Evolutionary conservation across 768 basidiomycete species (phyloP), one percentile per base, ranked within the genome.

Genomic region (Boletus sp.): DNA sequence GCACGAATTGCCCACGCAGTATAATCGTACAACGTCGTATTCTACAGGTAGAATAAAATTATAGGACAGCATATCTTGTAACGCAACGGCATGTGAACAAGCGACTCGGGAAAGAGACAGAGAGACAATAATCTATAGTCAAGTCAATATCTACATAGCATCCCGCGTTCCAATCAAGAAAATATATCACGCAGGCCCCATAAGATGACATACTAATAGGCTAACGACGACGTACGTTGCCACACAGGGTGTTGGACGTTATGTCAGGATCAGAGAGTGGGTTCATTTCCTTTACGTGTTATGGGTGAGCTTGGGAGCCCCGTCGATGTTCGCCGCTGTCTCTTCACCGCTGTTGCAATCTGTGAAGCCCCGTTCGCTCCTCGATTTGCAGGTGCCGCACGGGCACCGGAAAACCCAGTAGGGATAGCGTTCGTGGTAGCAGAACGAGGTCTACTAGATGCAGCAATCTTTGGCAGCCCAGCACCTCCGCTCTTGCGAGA

Each of bases 251-350:
- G 50, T 45, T 7, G 18, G 14, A 47, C 40, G 39, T 54, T 20
- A 35, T 39, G 49, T 57, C 53, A 67, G 28, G 32, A 53, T 58
- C 33, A 67, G 28, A 65, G 45, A 29, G 47, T 28, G 9, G 58
- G 9, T 20, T 70, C 72, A 28, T 61, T 62, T 37, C 62, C 70
- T 63, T 66, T 70, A 54, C 72, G 71, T 51, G 71, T 63, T 5
- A 74, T 56, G 11, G 73, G 67, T 28, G 76, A 70, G 58, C 73
- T 70, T 60, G 79, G 80, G 47, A 79, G 65, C 58, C 81, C 79
- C 32, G 82, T 79, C 51, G 89, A 91, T 63, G 85, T 87, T 79
- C 90, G 84, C 77, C 90, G 79, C 67, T 92, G 90, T 61, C 90
- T 79, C 75, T 92, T 92, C 82, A 92, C 80, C 39, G 87, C 75